These are phyloP conservation scores for Candida pseudocylindracea DNA, from an alignment of 1,139 yeast genomes.

Conservation along the genomic window DNA sequence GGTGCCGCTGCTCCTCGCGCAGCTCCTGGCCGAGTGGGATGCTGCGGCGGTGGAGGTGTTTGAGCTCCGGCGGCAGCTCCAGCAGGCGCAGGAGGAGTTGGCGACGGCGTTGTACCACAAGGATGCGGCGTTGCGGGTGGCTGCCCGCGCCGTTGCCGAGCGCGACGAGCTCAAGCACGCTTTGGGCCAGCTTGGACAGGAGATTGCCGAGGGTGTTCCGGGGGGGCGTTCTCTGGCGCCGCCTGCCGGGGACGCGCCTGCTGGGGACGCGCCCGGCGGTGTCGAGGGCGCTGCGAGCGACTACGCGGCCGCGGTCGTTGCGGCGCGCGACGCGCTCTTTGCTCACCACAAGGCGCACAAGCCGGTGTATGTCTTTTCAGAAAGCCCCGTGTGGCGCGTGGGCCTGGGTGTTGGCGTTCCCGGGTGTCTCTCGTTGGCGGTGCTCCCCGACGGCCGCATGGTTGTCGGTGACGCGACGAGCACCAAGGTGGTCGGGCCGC, in stretches of 20 bases:
- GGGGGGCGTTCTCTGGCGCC: no score
- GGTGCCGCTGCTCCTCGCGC: constrained; percentile 54
- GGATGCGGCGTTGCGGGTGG: constrained; percentile 83
- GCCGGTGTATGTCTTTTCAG: not conserved
- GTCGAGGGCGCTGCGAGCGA: not conserved
- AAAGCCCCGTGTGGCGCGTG: no score
- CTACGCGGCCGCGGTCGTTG: constrained; percentile 7
- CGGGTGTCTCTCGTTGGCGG: no score
- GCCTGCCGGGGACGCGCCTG: no score
- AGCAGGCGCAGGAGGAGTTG: constrained; percentile 43
- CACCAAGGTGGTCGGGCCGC: no score
- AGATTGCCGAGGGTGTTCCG: constrained; percentile 1
- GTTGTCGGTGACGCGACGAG: no score
- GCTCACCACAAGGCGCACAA: constrained; percentile 20
- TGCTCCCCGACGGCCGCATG: no score
- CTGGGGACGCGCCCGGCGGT: not conserved
- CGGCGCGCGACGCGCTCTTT: constrained; percentile 16
- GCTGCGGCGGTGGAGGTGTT: constrained; percentile 66
- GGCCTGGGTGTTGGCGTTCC: no score
- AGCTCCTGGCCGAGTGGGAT: constrained; percentile 83
- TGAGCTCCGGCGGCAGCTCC: constrained; percentile 50
- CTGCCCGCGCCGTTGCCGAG: constrained; percentile 49
- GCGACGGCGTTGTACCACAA: constrained; percentile 62
- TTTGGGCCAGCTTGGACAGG: constrained; percentile 20
- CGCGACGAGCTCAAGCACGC: constrained; percentile 51